Percentiles rank a stretch among this genome's conserved stretches.
phyloP scores from a whole-genome alignment of 306 rosid species.

The Malus asiatica region DNA sequence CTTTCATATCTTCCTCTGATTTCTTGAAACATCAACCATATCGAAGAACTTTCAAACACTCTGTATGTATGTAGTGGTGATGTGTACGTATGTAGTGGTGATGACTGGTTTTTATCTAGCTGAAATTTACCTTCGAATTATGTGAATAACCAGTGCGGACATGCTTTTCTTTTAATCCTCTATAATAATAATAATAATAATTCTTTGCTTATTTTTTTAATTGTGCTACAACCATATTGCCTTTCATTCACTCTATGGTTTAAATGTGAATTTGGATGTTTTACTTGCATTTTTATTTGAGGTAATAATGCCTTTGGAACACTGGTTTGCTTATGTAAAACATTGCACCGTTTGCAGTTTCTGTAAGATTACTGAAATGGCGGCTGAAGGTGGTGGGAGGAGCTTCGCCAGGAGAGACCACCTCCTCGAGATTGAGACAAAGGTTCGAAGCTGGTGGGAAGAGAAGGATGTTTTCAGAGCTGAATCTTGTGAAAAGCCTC shows the following conservation, averaged over 20 bases:
- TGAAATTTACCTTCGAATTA: neutral
- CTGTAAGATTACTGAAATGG: slow-evolving; percentile 44
- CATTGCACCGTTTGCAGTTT: slow-evolving; percentile 24
- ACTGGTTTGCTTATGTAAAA: neutral
- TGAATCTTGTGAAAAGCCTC: slow-evolving; percentile 57
- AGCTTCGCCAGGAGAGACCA: slow-evolving; percentile 76
- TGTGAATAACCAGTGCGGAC: too few species aligned
- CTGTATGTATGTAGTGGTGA: neutral
- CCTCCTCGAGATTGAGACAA: slow-evolving; percentile 61
- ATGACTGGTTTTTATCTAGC: neutral
- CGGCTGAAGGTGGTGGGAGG: slow-evolving; percentile 57
- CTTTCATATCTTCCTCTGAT: too few species aligned
- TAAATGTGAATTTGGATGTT: neutral
- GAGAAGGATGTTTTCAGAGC: slow-evolving; percentile 63
- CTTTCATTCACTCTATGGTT: neutral
- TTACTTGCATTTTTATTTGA: neutral
- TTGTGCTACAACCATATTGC: neutral
- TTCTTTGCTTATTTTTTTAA: too few species aligned
- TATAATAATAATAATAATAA: too few species aligned
- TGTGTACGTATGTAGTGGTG: neutral
- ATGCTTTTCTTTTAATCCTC: too few species aligned
- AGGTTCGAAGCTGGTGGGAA: slow-evolving; percentile 74
- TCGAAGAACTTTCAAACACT: too few species aligned
- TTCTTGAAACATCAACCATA: too few species aligned
- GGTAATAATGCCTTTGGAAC: neutral